phyloP scores from a whole-genome alignment of 441 rosid genomes.

The Mallotus repandus region DNA sequence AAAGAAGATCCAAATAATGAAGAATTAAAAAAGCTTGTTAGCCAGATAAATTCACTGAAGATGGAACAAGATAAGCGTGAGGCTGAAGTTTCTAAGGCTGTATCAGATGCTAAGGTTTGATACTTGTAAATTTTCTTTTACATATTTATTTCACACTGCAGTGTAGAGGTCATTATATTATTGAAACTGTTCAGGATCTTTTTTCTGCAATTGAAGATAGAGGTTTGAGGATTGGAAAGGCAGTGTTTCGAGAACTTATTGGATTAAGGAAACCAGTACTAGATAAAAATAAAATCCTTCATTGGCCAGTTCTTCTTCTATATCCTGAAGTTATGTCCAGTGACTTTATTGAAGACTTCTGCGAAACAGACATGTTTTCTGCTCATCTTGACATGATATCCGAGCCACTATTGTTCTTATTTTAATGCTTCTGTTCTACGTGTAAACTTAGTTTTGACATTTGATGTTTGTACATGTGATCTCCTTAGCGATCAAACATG shows the following conservation, averaged over 20 bases:
- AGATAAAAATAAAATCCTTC: conserved; percentile 70
- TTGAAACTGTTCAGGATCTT: conserved; percentile 46
- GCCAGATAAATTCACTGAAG: conserved; percentile 54
- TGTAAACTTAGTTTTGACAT: conserved; percentile 6
- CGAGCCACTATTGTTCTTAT: conserved; percentile 30
- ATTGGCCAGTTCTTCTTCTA: conserved; percentile 89
- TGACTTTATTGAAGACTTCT: conserved; percentile 88
- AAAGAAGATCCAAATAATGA: conserved; percentile 61
- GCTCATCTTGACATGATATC: conserved; percentile 91
- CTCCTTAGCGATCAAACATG: conserved; percentile 73
- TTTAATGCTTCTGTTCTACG: neutral
- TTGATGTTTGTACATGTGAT: conserved; percentile 18
- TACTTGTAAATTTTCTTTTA: conserved; percentile 1
- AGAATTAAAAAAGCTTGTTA: conserved; percentile 63
- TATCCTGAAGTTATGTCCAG: conserved; percentile 93
- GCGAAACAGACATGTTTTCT: conserved; percentile 78
- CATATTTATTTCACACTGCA: neutral
- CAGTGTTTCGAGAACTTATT: conserved; percentile 69
- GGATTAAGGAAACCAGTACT: conserved; percentile 74
- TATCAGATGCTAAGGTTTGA: conserved; percentile 72
- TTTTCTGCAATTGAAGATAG: conserved; percentile 63
- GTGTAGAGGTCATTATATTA: too few species aligned
- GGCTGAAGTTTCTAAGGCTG: conserved; percentile 56
- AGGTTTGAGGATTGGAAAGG: conserved; percentile 76
- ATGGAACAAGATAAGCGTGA: conserved; percentile 51